Base-by-base conservation (phyloP, 495 filamentous ascomycete species). In the Aspergillus nanangensis region DNA sequence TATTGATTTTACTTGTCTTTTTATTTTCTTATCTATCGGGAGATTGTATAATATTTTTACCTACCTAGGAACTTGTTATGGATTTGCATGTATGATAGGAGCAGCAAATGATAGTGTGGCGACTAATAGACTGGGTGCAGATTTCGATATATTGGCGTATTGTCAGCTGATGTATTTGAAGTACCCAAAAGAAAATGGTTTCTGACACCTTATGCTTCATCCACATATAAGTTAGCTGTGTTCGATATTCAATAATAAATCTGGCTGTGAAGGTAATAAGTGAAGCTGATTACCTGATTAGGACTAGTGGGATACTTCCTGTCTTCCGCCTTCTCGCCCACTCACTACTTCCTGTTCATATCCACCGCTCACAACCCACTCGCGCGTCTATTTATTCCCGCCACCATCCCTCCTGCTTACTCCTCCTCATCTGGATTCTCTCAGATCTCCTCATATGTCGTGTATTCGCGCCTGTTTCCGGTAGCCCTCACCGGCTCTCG, bases 261-360 rank as follows among this genome's bases (percentile, higher is more conserved):
- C 25, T 29, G 29, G 2, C n/a, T n/a, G n/a, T n/a, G n/a, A n/a
- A n/a, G n/a, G n/a, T n/a, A n/a, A 39, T 23, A 19, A 9, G 11
- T 34, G 15, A 33, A 58, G 55, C 55, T 58, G 32, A 33, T 58
- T 58, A 24, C 55, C 48, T 37, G 23, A 52, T 55, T 21, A 11
- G 48, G 57, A 45, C 49, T 57, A 61, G 54, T 32, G 50, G 34
- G 31, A 24, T 17, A 5, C 11, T 15, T 43, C 37, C 19, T 34
- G 37, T 32, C 5, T 45, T 46, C 21, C 46, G 29, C 32, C 37
- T 29, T 14, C 41, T 37, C 41, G 45, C 42, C 38, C 34, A 32
- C 36, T 41, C 27, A 33, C 48, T 10, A 45, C 24, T 40, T 15
- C 25, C 24, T 35, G 33, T 31, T 38, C 44, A 33, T 39, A 27